A percentile compares a stretch with the other conserved stretches of the same genome.
These are phyloP conservation scores for Chrysanthemum lavandulifolium DNA, from an alignment of 129 eudicot genomes.

Conservation along the genomic window DNA sequence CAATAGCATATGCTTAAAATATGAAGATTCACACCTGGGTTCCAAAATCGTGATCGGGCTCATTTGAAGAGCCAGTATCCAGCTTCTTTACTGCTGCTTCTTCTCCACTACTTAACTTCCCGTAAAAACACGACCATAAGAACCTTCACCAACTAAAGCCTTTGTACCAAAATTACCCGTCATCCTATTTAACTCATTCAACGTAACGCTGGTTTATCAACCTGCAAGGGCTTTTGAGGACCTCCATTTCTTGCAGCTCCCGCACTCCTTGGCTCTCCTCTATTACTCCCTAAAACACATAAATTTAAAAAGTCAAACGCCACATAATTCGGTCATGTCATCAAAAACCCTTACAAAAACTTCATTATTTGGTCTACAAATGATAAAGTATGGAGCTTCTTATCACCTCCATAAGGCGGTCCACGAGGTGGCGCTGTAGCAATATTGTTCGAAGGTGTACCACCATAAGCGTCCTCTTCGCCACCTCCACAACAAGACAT, in stretches of 20 bases:
- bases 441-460: constrained; percentile 58
- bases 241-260: constrained; percentile 53
- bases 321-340: neutral
- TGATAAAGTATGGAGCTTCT: constrained; percentile 18
- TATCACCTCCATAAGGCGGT: constrained; percentile 36
- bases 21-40: constrained; percentile 47
- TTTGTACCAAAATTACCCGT: constrained; percentile 81
- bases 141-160: constrained; percentile 87
- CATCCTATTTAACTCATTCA: constrained; percentile 66
- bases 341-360: neutral
- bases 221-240: constrained; percentile 62
- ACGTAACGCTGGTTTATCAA: constrained; percentile 69
- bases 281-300: constrained; percentile 47
- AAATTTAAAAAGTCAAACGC: neutral
- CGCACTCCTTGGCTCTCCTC: constrained; percentile 76
- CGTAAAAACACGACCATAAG: constrained; percentile 82
- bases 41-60: constrained; percentile 73
- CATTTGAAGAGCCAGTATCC: constrained; percentile 72
- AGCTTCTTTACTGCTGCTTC: constrained; percentile 73
- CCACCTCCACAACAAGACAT: constrained; percentile 95
- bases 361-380: neutral
- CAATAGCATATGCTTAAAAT: neutral
- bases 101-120: constrained; percentile 58
- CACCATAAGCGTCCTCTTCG: constrained; percentile 63
- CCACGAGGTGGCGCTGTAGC: constrained; percentile 65